Base-by-base conservation (phyloP, 2,329 filamentous ascomycete species). In the Clarireedia homoeocarpa region DNA sequence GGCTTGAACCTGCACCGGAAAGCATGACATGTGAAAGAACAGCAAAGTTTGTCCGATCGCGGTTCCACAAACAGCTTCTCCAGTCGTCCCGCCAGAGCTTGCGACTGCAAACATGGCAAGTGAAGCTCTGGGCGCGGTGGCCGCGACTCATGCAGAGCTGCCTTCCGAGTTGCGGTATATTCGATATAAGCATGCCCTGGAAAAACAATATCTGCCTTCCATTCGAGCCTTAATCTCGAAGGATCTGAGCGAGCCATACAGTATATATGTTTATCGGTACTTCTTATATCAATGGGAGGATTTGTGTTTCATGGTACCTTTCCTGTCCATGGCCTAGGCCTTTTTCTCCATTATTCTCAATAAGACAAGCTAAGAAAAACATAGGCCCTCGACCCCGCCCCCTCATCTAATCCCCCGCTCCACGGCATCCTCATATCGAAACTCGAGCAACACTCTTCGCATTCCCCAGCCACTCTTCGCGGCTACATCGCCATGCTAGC, bases 401-500 rank as follows among this genome's bases (percentile, higher is more conserved):
- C 34, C 27, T 40, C 53, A 17, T 47, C 75, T 51, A 80, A 84
- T 62, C 74, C 76, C 15, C 79, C 78, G 52, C 81, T 99, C 55
- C 82, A 96, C 58, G 94, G 94, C 56, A 91, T 97, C 47, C 87
- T 99, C 46, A 85, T 99, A 58, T 96, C 88, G 72, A 99, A 99
- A 71, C 83, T 99, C 58, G 94, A 99, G 71, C 81, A 84, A 24
- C 94, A 99, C 73, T 82, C 89, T 23, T 88, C 87, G 5, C 91
- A 92, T 61, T 91, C 91, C 1, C 75, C 81, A 0, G 74, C 81
- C 2, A 85, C 83, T 0, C 78, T 91, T 61, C 83, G 94, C 60
- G 94, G 94, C 56, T 99, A 99, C 73, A 97, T 99, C 64, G 94
- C 94, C 67, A 99, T 99, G 94, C 80, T 99, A 44, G 94, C 94